Conservation (phyloP, 345 rosid species). For the Zanthoxylum bungeanum region DNA sequence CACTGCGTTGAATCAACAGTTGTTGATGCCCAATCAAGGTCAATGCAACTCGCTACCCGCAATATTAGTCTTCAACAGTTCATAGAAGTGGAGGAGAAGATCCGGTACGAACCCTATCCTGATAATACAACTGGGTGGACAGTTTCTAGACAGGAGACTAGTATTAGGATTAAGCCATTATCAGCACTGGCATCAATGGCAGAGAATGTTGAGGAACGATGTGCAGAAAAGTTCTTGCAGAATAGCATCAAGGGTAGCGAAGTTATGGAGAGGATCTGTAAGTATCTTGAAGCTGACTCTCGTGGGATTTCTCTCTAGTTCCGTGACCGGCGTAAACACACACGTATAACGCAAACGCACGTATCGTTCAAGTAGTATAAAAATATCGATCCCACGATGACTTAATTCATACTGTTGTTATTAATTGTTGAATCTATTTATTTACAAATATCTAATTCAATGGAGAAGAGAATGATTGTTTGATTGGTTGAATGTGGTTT, state of each 20-base stretch:
- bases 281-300: constrained; percentile 90
- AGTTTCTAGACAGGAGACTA: constrained; percentile 80
- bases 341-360: too few species aligned
- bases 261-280: constrained; percentile 97
- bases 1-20: constrained; percentile 87
- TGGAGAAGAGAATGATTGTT: too few species aligned
- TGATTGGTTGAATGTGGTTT: too few species aligned
- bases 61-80: constrained; percentile 88
- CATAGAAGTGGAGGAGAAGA: constrained; percentile 89
- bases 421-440: too few species aligned
- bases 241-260: constrained; percentile 88
- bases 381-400: too few species aligned
- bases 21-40: constrained; percentile 70
- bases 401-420: too few species aligned
- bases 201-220: constrained; percentile 87
- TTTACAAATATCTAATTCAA: too few species aligned
- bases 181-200: constrained; percentile 96
- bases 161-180: constrained; percentile 81
- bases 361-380: too few species aligned
- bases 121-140: constrained; percentile 79
- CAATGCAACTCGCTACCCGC: constrained; percentile 88
- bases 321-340: too few species aligned
- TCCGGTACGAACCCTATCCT: constrained; percentile 82
- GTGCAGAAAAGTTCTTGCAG: constrained; percentile 90
- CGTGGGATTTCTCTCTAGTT: constrained; percentile 48